Conservation (phyloP, 164 flowering plant species). For the Kalanchoe fedtschenkoi region DNA sequence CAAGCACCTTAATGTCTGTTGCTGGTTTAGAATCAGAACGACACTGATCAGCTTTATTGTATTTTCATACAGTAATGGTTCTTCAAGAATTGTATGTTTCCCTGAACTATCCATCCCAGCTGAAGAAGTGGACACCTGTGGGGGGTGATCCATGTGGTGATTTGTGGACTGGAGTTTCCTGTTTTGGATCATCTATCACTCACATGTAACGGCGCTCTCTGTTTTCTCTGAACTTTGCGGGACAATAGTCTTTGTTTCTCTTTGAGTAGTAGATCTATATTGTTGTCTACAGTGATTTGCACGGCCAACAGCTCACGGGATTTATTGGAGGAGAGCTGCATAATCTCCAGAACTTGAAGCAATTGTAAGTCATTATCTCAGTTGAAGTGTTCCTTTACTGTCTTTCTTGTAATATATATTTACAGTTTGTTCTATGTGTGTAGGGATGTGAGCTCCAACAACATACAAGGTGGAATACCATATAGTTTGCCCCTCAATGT, state of each 20-base stretch:
- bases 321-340: conserved; percentile 38
- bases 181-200: conserved; percentile 48
- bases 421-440: conserved; percentile 7
- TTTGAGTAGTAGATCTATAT: not conserved
- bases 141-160: conserved; percentile 79
- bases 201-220: conserved; percentile 31
- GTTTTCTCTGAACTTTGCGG: not conserved
- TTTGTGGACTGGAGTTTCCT: conserved; percentile 66
- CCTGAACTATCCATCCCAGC: conserved; percentile 42
- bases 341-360: conserved; percentile 42
- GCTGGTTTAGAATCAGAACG: too few relatives aligned
- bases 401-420: not conserved
- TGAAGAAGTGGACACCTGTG: conserved; percentile 46
- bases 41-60: not conserved
- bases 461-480: conserved; percentile 57
- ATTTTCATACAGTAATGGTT: conserved; percentile 36
- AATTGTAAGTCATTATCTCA: conserved; percentile 37
- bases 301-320: conserved; percentile 46
- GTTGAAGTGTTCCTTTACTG: not conserved
- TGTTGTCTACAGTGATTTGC: conserved; percentile 35
- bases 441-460: conserved; percentile 69
- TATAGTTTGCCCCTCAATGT: conserved; percentile 50
- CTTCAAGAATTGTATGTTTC: conserved; percentile 48
- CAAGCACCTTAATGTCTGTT: too few relatives aligned
- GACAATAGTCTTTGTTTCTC: not conserved